Percentiles rank a stretch among this genome's conserved stretches.
These are phyloP conservation scores for Neurospora crassa DNA, from an alignment of 2,329 filamentous ascomycete species.

Conservation along the genomic window DNA sequence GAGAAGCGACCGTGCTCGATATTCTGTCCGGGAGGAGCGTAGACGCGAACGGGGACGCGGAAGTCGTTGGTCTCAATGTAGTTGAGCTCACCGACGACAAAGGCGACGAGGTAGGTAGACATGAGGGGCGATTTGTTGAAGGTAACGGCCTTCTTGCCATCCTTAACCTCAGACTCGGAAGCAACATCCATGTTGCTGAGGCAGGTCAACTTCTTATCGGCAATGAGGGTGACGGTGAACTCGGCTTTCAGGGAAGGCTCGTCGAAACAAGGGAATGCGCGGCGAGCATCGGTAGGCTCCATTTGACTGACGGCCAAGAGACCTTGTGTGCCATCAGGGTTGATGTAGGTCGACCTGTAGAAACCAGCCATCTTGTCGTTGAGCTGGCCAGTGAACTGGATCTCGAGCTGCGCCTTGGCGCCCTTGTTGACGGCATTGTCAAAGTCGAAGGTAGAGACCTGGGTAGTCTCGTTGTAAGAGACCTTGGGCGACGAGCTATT, in stretches of 20 bases:
- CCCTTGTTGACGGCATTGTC: conserved; percentile 63
- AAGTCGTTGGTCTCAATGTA: conserved; percentile 88
- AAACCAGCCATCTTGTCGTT: conserved; percentile 89
- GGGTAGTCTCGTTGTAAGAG: conserved; percentile 66
- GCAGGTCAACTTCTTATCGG: conserved; percentile 83
- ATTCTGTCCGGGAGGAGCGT: conserved; percentile 79
- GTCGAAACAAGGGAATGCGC: conserved; percentile 94
- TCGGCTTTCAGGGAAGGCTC: conserved; percentile 89
- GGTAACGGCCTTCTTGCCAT: conserved; percentile 72
- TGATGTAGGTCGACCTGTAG: conserved; percentile 87
- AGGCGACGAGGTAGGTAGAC: conserved; percentile 93
- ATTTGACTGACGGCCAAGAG: conserved; percentile 90
- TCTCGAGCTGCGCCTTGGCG: conserved; percentile 65
- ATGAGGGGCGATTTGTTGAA: conserved; percentile 90
- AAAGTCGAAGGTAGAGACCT: conserved; percentile 76
- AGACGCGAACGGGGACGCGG: conserved; percentile 87
- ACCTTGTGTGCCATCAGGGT: conserved; percentile 64
- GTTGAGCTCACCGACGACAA: conserved; percentile 89
- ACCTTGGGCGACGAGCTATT: conserved; percentile 56
- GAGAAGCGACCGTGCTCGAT: conserved; percentile 90
- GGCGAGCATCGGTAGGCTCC: conserved; percentile 88
- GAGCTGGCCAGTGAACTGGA: conserved; percentile 67
- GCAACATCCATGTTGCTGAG: conserved; percentile 95
- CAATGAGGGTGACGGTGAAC: conserved; percentile 84
- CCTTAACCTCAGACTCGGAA: conserved; percentile 61